phyloP scores from a whole-genome alignment of 148 eudicot species.

The Polygonum aviculare region DNA sequence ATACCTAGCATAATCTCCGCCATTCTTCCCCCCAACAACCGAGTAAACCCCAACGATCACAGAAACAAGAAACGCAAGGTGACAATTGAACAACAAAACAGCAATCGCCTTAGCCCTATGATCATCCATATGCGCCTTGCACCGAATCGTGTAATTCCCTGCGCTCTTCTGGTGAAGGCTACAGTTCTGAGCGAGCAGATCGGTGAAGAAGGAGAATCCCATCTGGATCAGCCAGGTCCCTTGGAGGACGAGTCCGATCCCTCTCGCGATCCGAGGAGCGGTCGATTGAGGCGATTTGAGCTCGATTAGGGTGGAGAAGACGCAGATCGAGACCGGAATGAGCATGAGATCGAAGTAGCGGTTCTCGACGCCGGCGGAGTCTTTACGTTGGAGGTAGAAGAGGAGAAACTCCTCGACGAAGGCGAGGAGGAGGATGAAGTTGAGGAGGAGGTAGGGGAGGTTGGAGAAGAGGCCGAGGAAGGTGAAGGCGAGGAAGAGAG shows the following conservation, averaged over 20 bases:
- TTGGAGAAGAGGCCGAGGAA: conserved; percentile 29
- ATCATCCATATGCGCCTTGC: conserved; percentile 55
- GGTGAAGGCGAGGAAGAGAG: conserved; percentile 47
- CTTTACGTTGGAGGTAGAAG: conserved; percentile 54
- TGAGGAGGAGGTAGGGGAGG: conserved; percentile 29
- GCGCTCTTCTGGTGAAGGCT: conserved; percentile 41
- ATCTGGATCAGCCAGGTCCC: conserved; percentile 83
- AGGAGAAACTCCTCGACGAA: conserved; percentile 55
- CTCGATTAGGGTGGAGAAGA: conserved; percentile 43
- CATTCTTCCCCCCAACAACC: conserved; percentile 21
- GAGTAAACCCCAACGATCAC: conserved; percentile 37
- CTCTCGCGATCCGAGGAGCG: conserved; percentile 45
- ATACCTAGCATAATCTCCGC: conserved; percentile 24
- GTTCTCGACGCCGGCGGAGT: conserved; percentile 52
- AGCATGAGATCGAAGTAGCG: conserved; percentile 56
- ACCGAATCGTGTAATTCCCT: conserved; percentile 60
- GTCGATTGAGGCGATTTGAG: conserved; percentile 25
- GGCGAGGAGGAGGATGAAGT: conserved; percentile 40
- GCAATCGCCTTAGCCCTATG: conserved; percentile 71
- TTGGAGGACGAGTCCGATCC: conserved; percentile 54
- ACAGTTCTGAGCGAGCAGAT: conserved; percentile 48
- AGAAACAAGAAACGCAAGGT: conserved; percentile 57
- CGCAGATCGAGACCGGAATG: conserved; percentile 42
- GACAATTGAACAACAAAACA: conserved; percentile 59
- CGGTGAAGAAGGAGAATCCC: conserved; percentile 61